Evolutionary conservation across 2,329 filamentous ascomycete species (phyloP).

Genomic region (Colletotrichum sp.): DNA sequence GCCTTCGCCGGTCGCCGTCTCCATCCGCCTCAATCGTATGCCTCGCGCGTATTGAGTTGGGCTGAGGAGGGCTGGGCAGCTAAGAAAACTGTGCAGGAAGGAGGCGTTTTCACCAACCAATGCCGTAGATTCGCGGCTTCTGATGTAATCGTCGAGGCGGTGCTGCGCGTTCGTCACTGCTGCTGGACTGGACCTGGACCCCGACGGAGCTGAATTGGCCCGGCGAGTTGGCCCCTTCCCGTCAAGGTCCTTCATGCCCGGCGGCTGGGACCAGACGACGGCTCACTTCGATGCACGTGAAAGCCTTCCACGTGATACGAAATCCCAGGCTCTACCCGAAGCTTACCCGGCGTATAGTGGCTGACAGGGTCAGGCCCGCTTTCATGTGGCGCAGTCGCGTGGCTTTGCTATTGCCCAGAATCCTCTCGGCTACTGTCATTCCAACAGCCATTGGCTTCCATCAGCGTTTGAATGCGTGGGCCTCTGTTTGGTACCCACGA

Average conservation of each 20-base stretch:
- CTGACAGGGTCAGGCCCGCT: not conserved
- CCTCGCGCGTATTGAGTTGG: not conserved
- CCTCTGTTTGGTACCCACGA: not conserved
- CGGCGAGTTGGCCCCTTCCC: not conserved
- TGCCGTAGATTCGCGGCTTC: slow-evolving; percentile 5
- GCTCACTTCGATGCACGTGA: not conserved
- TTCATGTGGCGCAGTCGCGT: not conserved
- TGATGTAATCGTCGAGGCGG: slow-evolving; percentile 19
- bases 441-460: not conserved
- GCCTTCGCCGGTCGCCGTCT: not conserved
- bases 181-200: not conserved
- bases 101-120: not conserved
- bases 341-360: not conserved
- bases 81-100: not conserved
- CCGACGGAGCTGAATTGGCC: slow-evolving; percentile 4
- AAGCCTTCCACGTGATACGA: not conserved
- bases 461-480: not conserved
- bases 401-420: not conserved
- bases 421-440: not conserved
- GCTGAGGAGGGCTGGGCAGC: not conserved
- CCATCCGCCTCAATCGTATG: not conserved
- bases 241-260: not conserved
- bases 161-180: not conserved
- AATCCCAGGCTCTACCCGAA: not conserved
- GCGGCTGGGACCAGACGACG: not conserved